Evolutionary conservation across 2,329 filamentous ascomycete species (phyloP), one percentile per base, ranked within the genome.

Genomic region (Colletotrichum karsti): DNA sequence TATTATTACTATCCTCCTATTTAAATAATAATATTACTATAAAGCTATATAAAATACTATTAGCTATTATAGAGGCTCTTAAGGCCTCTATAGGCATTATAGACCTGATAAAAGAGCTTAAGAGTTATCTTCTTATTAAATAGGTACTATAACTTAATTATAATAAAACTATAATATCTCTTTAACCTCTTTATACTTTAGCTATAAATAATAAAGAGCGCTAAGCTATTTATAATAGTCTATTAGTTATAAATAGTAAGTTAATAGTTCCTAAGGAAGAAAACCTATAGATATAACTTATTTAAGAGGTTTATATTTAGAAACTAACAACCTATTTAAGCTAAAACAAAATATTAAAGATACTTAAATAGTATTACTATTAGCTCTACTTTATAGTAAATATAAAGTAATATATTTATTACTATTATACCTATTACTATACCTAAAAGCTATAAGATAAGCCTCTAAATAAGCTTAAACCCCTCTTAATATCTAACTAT

Each of bases 391-490:
- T 46, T 26, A 46, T 8, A n/a, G 7, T 7, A 4, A 2, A 46
- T 46, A 46, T 46, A 7, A 24, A 26, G 20, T 26, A 24, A 1
- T 46, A 46, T 46, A 26, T 46, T 7, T 46, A 46, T 13, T 22
- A 46, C 6, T 46, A 46, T 22, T 22, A 46, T 22, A 46, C 1
- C 3, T 46, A 46, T 5, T 24, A 46, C 12, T 22, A 46, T 6
- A 3, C 10, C 7, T 46, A 46, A 1, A 46, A 46, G 2, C 20
- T 22, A 20, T 13, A 13, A 24, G 2, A 46, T 46, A 46, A 3
- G 13, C 10, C 10, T 0, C 13, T 24, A 24, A 22, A 5, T 5
- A 2, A 24, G 4, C 4, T 46, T 12, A 2, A 2, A 9, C 1
- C 20, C 18, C 9, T 44, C 4, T 0, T 20, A 22, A 46, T 22